These are phyloP conservation scores for Pisolithus thermaeus DNA, from an alignment of 1,284 basidiomycete genomes.

Conservation along the genomic window DNA sequence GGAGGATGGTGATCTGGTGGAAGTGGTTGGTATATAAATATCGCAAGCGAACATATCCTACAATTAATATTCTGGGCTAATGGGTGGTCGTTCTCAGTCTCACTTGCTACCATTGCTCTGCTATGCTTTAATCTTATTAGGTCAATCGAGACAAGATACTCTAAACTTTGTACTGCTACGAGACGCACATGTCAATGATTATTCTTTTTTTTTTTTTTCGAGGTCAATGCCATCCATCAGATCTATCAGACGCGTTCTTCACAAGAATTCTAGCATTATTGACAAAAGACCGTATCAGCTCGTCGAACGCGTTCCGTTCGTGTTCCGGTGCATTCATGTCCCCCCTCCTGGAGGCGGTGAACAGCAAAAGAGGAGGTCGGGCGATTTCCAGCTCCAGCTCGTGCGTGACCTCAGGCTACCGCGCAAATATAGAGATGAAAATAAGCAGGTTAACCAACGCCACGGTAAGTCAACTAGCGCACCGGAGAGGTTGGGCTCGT, in stretches of 20 bases:
- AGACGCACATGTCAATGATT: not conserved
- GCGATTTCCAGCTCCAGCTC: constrained; percentile 74
- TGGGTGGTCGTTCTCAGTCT: not conserved
- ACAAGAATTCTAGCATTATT: constrained; percentile 74
- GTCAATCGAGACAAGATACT: not conserved
- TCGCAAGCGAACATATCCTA: not conserved
- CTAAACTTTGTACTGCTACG: not conserved
- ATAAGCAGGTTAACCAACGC: constrained; percentile 5
- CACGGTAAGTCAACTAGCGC: constrained; percentile 19
- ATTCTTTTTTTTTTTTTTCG: too few species aligned
- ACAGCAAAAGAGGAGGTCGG: constrained; percentile 52
- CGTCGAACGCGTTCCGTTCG: constrained; percentile 71
- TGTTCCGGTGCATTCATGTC: constrained; percentile 51
- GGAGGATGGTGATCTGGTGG: constrained; percentile 72
- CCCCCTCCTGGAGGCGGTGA: constrained; percentile 52
- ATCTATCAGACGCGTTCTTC: constrained; percentile 53
- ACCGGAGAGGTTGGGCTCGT: constrained; percentile 43
- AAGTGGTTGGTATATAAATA: constrained; percentile 56
- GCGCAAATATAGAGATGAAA: not conserved
- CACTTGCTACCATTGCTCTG: not conserved
- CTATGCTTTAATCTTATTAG: not conserved
- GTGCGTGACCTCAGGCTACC: constrained; percentile 56
- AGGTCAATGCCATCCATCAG: constrained; percentile 33
- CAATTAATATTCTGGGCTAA: too few species aligned
- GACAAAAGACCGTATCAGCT: constrained; percentile 76